Evolutionary conservation across 306 rosid genomes (phyloP), one percentile per base, ranked within the genome.

Genomic region (Acacia acuminata): DNA sequence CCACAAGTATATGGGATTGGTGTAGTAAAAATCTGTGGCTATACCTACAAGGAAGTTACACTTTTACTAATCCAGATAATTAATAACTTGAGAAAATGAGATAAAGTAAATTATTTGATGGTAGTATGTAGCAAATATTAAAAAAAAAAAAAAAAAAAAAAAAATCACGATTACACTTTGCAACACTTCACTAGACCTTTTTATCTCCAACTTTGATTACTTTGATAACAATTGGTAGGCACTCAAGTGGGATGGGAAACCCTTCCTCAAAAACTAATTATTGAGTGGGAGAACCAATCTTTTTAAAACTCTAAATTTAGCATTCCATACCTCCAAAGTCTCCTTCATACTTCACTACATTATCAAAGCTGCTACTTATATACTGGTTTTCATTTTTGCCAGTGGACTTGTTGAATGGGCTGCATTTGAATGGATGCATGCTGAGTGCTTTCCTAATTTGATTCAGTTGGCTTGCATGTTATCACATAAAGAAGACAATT

Each of bases 381-480:
- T 72, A 71, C 64, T 78, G 84, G 79, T 87, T 81, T 87, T 78
- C 71, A 60, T 75, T 76, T 81, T 73, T 88, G 48, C 48, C 84
- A 96, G 99, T 91, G 98, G 91, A 71, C 87, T 85, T 88, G 86
- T 89, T 73, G 93, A 87, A 82, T 94, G 97, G 97, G 89, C 87
- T 86, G 89, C 91, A 74, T 92, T 96, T 88, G 99, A 96, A 85
- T 96, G 99, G 98, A 85, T 96, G 84, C 99, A 96, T 87, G 86
- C 77, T 50, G 92, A 92, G 63, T 96, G 99, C 90, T 88, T 96
- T 84, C 96, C 99, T 76, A 90, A 86, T 84, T 89, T 96, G 87
- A 90, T 96, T 68, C 90, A 90, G 82, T 87, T 96, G 75, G 93
- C 94, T 58, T 91, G 97, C 89, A 86, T 90, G 80, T 88, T 96